A percentile compares a stretch with the other conserved stretches of the same genome.
These are phyloP conservation scores for Lecanicillium sp. DNA, from an alignment of 2,329 filamentous ascomycete species.

Conservation along the genomic window DNA sequence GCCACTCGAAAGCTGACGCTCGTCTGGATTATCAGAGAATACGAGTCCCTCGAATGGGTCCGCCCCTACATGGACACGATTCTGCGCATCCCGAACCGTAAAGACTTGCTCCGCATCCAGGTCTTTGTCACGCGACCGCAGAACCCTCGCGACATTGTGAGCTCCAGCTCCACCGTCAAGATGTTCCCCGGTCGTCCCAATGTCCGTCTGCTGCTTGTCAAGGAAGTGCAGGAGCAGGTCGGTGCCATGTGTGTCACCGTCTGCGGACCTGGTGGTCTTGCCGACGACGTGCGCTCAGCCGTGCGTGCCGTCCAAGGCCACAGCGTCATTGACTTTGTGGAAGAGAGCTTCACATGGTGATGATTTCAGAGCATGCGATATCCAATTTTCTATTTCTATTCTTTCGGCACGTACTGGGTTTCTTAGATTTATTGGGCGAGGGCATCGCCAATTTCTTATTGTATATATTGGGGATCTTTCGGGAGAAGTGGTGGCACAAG, in stretches of 20 bases:
- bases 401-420: neutral
- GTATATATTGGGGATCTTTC: slow-evolving; percentile 7
- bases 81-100: slow-evolving; percentile 70
- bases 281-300: slow-evolving; percentile 67
- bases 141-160: slow-evolving; percentile 74
- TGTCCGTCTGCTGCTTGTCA: slow-evolving; percentile 68
- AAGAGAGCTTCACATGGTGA: slow-evolving; percentile 70
- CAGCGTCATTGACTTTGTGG: slow-evolving; percentile 65
- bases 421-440: slow-evolving; percentile 11
- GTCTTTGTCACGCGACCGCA: slow-evolving; percentile 87
- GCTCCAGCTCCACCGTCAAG: slow-evolving; percentile 72
- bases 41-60: slow-evolving; percentile 88
- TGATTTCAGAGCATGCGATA: neutral
- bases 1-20: slow-evolving; percentile 77
- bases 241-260: slow-evolving; percentile 86
- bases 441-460: slow-evolving; percentile 1
- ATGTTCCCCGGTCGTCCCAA: slow-evolving; percentile 91
- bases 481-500: neutral
- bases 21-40: slow-evolving; percentile 88
- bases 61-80: slow-evolving; percentile 75
- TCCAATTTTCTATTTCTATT: slow-evolving; percentile 9
- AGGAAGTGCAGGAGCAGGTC: slow-evolving; percentile 74
- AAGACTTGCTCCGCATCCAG: slow-evolving; percentile 77
- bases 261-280: slow-evolving; percentile 68
- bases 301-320: slow-evolving; percentile 58